phyloP scores from a whole-genome alignment of 495 filamentous ascomycete genomes.

The Hypoxylon perforatum region DNA sequence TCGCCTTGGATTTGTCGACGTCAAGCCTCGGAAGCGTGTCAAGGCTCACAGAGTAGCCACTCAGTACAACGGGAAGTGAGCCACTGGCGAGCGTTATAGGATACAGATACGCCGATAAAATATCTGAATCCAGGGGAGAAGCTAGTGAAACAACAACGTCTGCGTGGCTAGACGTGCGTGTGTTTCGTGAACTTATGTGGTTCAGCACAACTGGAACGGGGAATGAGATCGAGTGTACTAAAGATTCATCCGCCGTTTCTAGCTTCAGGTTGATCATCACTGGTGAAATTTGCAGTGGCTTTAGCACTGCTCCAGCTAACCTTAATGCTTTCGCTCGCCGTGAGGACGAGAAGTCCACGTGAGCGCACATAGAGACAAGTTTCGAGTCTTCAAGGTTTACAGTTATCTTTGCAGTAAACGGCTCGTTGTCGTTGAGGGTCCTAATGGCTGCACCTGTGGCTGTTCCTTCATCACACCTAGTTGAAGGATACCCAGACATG shows the following conservation, averaged over 20 bases:
- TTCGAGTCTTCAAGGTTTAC: slow-evolving; percentile 23
- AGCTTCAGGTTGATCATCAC: slow-evolving; percentile 49
- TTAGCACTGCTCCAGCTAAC: slow-evolving; percentile 45
- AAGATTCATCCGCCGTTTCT: slow-evolving; percentile 17
- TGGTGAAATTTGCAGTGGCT: slow-evolving; percentile 45
- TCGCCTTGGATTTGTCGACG: slow-evolving; percentile 32
- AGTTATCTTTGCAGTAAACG: slow-evolving; percentile 16
- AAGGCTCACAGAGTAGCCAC: slow-evolving; percentile 55
- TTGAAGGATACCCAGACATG: slow-evolving; percentile 30
- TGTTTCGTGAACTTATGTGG: slow-evolving; percentile 51
- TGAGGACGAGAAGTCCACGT: slow-evolving; percentile 41
- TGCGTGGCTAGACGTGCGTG: slow-evolving; percentile 59
- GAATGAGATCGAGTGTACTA: slow-evolving; percentile 47
- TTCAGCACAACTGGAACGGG: slow-evolving; percentile 54
- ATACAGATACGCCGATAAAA: slow-evolving; percentile 42
- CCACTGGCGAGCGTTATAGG: slow-evolving; percentile 34
- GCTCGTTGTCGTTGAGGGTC: background rate
- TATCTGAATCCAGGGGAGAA: slow-evolving; percentile 37
- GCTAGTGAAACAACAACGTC: slow-evolving; percentile 56
- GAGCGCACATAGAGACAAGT: slow-evolving; percentile 40
- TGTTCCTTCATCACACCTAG: background rate
- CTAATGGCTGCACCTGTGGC: background rate
- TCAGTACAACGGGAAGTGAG: slow-evolving; percentile 46
- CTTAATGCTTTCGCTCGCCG: slow-evolving; percentile 36
- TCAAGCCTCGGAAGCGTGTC: slow-evolving; percentile 55